Percentiles rank a stretch among this genome's conserved stretches.
These are phyloP conservation scores for Odontarrhena argentea DNA, from an alignment of 345 rosid genomes.

Conservation along the genomic window DNA sequence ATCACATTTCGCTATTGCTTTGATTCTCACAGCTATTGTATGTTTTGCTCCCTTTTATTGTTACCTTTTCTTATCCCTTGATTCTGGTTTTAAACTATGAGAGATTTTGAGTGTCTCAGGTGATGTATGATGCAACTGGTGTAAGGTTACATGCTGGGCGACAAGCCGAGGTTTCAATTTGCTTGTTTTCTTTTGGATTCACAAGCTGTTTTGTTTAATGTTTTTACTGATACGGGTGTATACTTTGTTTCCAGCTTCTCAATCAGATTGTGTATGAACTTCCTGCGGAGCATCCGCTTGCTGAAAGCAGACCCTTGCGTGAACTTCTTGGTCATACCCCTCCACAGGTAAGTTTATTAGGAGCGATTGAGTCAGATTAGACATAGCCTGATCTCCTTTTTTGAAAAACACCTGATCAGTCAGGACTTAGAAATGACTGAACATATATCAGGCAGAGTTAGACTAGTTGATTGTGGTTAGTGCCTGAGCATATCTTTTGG, in stretches of 20 bases:
- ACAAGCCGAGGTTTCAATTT: constrained; percentile 77
- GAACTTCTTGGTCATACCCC: constrained; percentile 96
- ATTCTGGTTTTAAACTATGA: background rate
- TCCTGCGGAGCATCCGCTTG: constrained; percentile 91
- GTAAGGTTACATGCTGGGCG: constrained; percentile 89
- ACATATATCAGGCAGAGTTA: background rate
- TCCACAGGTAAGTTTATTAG: constrained; percentile 57
- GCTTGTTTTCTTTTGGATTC: constrained; percentile 13
- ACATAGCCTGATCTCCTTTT: too few relatives aligned
- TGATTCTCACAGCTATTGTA: constrained; percentile 77
- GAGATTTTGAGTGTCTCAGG: constrained; percentile 46
- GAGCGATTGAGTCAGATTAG: constrained; percentile 3
- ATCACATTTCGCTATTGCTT: constrained; percentile 58
- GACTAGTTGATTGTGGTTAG: constrained; percentile 2
- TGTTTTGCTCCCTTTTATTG: constrained; percentile 10
- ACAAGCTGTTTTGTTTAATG: background rate
- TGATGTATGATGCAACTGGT: constrained; percentile 91
- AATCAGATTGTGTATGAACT: constrained; percentile 95
- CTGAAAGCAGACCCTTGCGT: constrained; percentile 75
- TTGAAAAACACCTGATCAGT: background rate
- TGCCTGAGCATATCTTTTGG: constrained; percentile 14
- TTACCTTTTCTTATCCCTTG: background rate
- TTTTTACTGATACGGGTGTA: constrained; percentile 2
- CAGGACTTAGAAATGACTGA: background rate
- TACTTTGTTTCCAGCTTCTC: constrained; percentile 53